Base-by-base conservation (phyloP, 805 yeast genomes). In the Suhomyces pyralidae region DNA sequence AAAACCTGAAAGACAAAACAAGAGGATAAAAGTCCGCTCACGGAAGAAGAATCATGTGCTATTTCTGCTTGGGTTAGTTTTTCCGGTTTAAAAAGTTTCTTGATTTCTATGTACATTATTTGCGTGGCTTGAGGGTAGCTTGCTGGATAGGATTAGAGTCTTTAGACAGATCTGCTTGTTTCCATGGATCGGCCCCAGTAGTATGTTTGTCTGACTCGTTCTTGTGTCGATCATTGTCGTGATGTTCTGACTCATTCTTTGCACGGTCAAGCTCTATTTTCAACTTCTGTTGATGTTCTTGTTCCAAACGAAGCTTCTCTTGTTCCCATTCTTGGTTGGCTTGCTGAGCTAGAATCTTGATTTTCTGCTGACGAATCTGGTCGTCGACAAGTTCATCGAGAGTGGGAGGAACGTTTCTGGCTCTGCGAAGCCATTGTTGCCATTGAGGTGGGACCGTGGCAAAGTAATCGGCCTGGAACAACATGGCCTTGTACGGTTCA, bases 371-470 rank as follows among this genome's bases (percentile, higher is more conserved):
- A 36, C 96, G 74, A 28, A 71, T 61, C 59, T 81, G 74, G 58
- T 89, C 96, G 2, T 69, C 70, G 1, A 78, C 57, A 40, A 89
- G 76, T 55, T 89, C 96, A 38, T 77, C 72, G 19, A 89, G 60
- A 0, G 84, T 74, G 0, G 96, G 96, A 6, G 84, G 77, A 2
- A 68, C 62, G 1, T 73, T 67, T 48, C 94, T 74, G 2, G 88
- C 83, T 58, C 81, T 74, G 50, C 93, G 68, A 19, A 90, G 76
- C 96, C 96, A 89, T 64, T 86, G 92, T 38, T 81, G 73, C 96
- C 96, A 89, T 61, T 83, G 90, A 14, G 90, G 81, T 15, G 84
- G 84, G 2, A 78, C 81, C 15, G 82, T 81, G 6, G 74, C 65
- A 57, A 82, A 83, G 57, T 85, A 85, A 55, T 85, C 87, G 6